Evolutionary conservation across 208 protist species (phyloP).

Genomic region (Crithidia expoeki): DNA sequence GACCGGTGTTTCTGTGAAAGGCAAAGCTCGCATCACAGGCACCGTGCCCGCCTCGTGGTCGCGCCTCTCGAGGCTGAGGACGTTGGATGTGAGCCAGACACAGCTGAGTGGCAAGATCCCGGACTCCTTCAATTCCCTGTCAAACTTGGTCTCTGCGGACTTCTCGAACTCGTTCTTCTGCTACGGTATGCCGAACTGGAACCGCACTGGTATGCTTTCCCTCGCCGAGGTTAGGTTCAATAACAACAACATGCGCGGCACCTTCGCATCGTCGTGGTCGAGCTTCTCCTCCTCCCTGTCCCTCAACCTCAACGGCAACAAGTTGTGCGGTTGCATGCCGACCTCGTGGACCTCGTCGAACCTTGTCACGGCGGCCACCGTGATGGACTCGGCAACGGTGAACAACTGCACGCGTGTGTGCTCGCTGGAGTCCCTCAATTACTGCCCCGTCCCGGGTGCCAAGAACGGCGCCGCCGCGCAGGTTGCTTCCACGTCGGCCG

Average conservation of each 20-base stretch:
- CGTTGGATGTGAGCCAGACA: slow-evolving; percentile 25
- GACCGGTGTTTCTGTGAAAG: slow-evolving; percentile 16
- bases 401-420: slow-evolving; percentile 16
- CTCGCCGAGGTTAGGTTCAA: slow-evolving; percentile 18
- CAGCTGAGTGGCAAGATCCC: slow-evolving; percentile 17
- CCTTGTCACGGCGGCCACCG: slow-evolving; percentile 19
- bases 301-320: slow-evolving; percentile 28
- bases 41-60: slow-evolving; percentile 28
- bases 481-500: background rate
- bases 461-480: slow-evolving; percentile 6
- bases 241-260: slow-evolving; percentile 33
- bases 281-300: slow-evolving; percentile 16
- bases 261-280: slow-evolving; percentile 30
- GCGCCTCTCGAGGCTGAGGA: slow-evolving; percentile 6
- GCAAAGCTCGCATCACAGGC: slow-evolving; percentile 26
- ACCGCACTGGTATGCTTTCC: slow-evolving; percentile 13
- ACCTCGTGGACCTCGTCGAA: slow-evolving; percentile 14
- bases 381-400: slow-evolving; percentile 20
- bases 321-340: slow-evolving; percentile 32
- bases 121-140: background rate
- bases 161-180: slow-evolving; percentile 30
- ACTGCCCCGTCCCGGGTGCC: slow-evolving; percentile 10
- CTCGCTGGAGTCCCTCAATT: slow-evolving; percentile 8
- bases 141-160: slow-evolving; percentile 11
- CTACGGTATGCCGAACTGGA: slow-evolving; percentile 34